phyloP scores from a whole-genome alignment of 2,329 filamentous ascomycete species.

The Huntiella bhutanensis region DNA sequence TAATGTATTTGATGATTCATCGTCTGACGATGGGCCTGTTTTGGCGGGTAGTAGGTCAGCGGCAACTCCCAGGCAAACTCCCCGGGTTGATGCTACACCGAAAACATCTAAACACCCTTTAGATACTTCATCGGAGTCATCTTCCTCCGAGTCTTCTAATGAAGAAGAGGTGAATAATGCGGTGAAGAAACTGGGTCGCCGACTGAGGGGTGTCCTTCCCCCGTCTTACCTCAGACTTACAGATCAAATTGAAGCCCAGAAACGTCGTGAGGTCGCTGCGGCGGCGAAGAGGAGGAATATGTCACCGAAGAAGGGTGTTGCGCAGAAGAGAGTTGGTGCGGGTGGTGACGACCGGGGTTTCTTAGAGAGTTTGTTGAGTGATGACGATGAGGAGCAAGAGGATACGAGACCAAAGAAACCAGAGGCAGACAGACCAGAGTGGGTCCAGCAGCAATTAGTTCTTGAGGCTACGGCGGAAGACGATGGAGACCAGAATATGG shows the following conservation, averaged over 20 bases:
- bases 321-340: conserved; percentile 4
- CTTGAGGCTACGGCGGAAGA: conserved; percentile 3
- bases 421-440: not conserved
- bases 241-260: conserved; percentile 20
- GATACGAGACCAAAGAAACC: not conserved
- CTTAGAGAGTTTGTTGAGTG: conserved; percentile 4
- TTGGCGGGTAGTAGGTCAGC: too few species aligned
- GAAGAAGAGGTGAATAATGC: conserved; percentile 18
- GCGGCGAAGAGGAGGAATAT: not conserved
- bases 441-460: conserved; percentile 6
- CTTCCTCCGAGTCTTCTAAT: too few species aligned
- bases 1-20: too few species aligned
- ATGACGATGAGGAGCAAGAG: conserved; percentile 15
- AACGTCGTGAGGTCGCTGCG: not conserved
- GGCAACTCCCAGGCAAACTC: too few species aligned
- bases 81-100: too few species aligned
- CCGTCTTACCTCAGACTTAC: conserved; percentile 49
- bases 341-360: conserved; percentile 1
- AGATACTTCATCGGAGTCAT: too few species aligned
- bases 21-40: too few species aligned
- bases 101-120: too few species aligned
- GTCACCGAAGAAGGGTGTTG: conserved; percentile 7
- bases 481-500: not conserved
- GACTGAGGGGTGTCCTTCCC: conserved; percentile 42
- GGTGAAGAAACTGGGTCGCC: conserved; percentile 18